Evolutionary conservation across 1,139 yeast genomes (phyloP), one percentile per base, ranked within the genome.

Genomic region (Torulaspora pretoriensis): DNA sequence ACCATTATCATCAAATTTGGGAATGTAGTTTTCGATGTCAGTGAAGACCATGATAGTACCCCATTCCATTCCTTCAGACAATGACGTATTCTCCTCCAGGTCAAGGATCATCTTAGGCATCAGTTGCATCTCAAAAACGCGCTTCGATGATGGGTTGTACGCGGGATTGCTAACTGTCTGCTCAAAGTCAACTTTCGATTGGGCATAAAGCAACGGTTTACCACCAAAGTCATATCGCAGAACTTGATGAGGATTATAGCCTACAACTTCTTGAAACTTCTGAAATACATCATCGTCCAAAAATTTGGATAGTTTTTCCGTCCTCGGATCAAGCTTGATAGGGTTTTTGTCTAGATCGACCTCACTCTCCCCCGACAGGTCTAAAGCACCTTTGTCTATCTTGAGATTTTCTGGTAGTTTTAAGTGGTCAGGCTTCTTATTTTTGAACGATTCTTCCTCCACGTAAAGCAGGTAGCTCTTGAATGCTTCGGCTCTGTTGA

Each of bases 71-170:
- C 97, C 97, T 34, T 80, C 80, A 8, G 74, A 64, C 22, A 81
- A 72, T 38, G 70, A 68, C 7, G 35, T 71, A 64, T 32, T 61
- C 62, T 70, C 71, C 61, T 92, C 97, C 39, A 92, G 72, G 56
- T 87, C 92, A 51, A 87, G 72, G 43, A 92, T 90, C 43, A 90
- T 79, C 63, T 87, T 87, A 4, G 98, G 98, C 97, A 92, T 90
- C 45, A 92, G 67, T 63, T 92, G 98, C 46, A 90, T 69, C 64
- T 92, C 98, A 57, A 88, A 85, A 17, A 75, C 75, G 52, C 95
- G 74, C 6, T 56, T 50, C 1, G 83, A 75, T 0, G 83, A 73
- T 1, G 92, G 90, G 53, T 83, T 78, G 55, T 68, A 77, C 0
- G 74, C 72, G 6, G 67, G 61, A 23, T 63, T 49, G 31, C 65